Conservation (phyloP, 305 asterid species). For the Lippia alba region DNA sequence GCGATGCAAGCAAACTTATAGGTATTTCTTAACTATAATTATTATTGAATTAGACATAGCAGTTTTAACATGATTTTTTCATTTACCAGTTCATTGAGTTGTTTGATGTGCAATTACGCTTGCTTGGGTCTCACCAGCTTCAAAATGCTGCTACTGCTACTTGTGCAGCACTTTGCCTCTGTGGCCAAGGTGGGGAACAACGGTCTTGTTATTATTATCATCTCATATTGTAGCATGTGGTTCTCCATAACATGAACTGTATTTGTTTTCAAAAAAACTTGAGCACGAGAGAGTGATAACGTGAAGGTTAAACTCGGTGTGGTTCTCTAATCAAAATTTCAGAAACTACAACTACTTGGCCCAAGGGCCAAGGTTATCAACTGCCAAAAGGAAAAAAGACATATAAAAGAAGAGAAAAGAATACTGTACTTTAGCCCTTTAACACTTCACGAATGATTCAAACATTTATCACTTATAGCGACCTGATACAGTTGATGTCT, state of each 20-base stretch:
- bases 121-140: slow-evolving; percentile 94
- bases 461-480: background rate
- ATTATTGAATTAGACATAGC: background rate
- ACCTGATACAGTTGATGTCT: slow-evolving; percentile 2
- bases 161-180: slow-evolving; percentile 87
- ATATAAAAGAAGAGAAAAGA: background rate
- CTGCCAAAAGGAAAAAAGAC: background rate
- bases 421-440: background rate
- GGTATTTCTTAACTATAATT: slow-evolving; percentile 23
- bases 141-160: slow-evolving; percentile 91
- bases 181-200: slow-evolving; percentile 68
- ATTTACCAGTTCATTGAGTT: slow-evolving; percentile 62
- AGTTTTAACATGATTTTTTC: slow-evolving; percentile 30
- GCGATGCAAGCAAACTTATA: slow-evolving; percentile 23
- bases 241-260: slow-evolving; percentile 12
- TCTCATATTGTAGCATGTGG: slow-evolving; percentile 17
- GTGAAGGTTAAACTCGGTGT: background rate
- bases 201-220: slow-evolving; percentile 16
- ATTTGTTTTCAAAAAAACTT: background rate
- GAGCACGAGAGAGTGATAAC: background rate
- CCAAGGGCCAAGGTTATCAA: slow-evolving; percentile 2
- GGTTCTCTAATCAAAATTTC: slow-evolving; percentile 8
- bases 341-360: background rate
- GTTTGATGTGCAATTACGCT: slow-evolving; percentile 62
- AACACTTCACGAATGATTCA: slow-evolving; percentile 2